Base-by-base conservation (phyloP, 768 basidiomycete genomes). In the Dioszegia aurantiaca region DNA sequence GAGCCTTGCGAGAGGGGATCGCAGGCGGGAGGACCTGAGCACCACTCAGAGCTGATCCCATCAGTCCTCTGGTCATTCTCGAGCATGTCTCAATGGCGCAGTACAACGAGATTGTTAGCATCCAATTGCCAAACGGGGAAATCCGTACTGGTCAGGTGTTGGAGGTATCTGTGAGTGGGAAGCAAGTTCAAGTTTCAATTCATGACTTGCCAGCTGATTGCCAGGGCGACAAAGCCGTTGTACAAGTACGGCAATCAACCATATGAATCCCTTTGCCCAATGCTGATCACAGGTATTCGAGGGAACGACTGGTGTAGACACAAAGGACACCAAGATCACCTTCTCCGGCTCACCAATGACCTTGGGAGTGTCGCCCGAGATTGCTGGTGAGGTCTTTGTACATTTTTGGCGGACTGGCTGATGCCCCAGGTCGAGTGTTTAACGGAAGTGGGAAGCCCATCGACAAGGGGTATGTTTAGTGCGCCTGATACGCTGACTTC, bases 281-380 rank as follows among this genome's bases (percentile, higher is more conserved):
- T 10, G 31, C 54, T 55, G 17, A 44, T 41, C 4, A 9, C 36
- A 74, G 72, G 94, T 99, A 61, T 99, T 99, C 69, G 95, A 99
- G 78, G 95, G 95, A 51, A 99, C 95, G 2, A 84, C 92, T 10
- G 95, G 95, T 33, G 88, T 98, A 42, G 95, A 99, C 77, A 95
- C 98, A 69, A 94, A 93, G 76, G 84, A 89, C 14, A 99, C 95
- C 2, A 91, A 93, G 73, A 92, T 98, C 75, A 90, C 95, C 74
- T 98, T 99, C 78, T 93, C 93, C 14, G 95, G 95, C 41, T 89
- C 88, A 69, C 92, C 91, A 76, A 98, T 99, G 95, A 97, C 95
- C 77, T 83, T 99, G 1, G 92, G 95, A 42, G 95, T 98, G 19
- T 91, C 92, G 23, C 95, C 98, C 77, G 95, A 53, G 26, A 37